Percentiles rank a stretch among this genome's conserved stretches.
Evolutionary conservation across 1,139 yeast genomes (phyloP).

Genomic region (Kodamaea sp.): DNA sequence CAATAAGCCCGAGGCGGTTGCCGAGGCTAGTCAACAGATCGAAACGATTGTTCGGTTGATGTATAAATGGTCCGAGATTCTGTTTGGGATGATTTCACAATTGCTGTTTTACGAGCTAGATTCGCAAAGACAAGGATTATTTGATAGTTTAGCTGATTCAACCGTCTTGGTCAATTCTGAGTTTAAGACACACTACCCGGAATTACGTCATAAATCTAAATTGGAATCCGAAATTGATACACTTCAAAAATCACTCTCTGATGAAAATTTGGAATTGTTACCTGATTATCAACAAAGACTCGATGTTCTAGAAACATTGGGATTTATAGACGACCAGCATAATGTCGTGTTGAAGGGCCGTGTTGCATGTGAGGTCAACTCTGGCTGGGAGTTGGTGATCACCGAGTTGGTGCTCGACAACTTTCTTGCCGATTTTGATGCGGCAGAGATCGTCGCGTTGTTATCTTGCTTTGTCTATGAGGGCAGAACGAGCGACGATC

Average conservation of each 20-base stretch:
- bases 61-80: constrained; percentile 43
- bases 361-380: constrained; percentile 81
- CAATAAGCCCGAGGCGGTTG: constrained; percentile 40
- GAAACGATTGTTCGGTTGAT: constrained; percentile 38
- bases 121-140: constrained; percentile 41
- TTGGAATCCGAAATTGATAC: constrained; percentile 51
- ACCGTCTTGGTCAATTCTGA: constrained; percentile 31
- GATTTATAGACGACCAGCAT: constrained; percentile 70
- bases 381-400: constrained; percentile 85
- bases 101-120: constrained; percentile 52
- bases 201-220: constrained; percentile 43
- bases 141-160: constrained; percentile 31
- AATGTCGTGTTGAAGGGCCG: constrained; percentile 84
- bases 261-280: constrained; percentile 80
- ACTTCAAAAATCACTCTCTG: constrained; percentile 64
- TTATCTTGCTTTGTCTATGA: constrained; percentile 91
- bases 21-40: constrained; percentile 42
- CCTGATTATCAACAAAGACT: constrained; percentile 94
- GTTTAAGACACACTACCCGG: constrained; percentile 47
- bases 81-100: constrained; percentile 43
- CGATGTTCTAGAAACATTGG: constrained; percentile 66
- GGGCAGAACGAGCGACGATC: constrained; percentile 66
- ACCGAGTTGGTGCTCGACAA: constrained; percentile 90
- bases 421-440: constrained; percentile 87
- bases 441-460: constrained; percentile 93